phyloP scores from a whole-genome alignment of 1,139 yeast genomes.

The Blastobotrys elegans region DNA sequence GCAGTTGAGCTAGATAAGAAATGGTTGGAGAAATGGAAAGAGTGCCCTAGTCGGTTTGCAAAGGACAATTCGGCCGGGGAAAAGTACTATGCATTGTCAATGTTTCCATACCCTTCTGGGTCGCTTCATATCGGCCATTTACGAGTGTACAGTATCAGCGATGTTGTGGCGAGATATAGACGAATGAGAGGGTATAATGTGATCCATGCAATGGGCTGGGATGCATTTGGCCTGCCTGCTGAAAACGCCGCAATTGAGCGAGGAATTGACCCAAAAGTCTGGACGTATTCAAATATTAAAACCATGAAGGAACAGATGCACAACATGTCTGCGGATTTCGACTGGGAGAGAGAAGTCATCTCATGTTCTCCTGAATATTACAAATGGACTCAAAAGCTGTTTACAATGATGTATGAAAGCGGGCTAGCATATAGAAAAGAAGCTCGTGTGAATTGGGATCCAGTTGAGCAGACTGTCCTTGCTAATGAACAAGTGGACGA shows the following conservation, averaged over 20 bases:
- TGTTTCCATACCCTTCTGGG: constrained; percentile 98
- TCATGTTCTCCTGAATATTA: constrained; percentile 87
- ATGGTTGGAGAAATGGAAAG: constrained; percentile 31
- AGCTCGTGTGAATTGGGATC: constrained; percentile 97
- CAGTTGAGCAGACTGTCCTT: constrained; percentile 85
- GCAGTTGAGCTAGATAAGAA: constrained; percentile 26
- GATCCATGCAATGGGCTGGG: constrained; percentile 99
- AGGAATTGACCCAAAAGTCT: constrained; percentile 66
- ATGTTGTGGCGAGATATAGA: constrained; percentile 72
- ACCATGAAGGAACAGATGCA: constrained; percentile 83
- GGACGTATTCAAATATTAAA: constrained; percentile 75
- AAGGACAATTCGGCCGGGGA: constrained; percentile 27
- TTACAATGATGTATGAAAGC: constrained; percentile 61
- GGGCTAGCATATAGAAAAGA: constrained; percentile 81
- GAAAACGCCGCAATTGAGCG: constrained; percentile 96
- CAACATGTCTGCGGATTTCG: constrained; percentile 77
- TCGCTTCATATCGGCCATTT: constrained; percentile 88
- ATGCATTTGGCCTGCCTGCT: constrained; percentile 96
- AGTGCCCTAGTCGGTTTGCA: constrained; percentile 21
- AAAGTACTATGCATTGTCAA: constrained; percentile 65
- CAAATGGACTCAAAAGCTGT: constrained; percentile 86
- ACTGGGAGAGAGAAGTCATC: constrained; percentile 89
- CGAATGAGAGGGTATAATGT: constrained; percentile 73
- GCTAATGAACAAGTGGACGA: constrained; percentile 96
- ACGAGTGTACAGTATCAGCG: constrained; percentile 87